Evolutionary conservation across 345 rosid species (phyloP), one percentile per base, ranked within the genome.

Genomic region (Gossypioides kirkii): DNA sequence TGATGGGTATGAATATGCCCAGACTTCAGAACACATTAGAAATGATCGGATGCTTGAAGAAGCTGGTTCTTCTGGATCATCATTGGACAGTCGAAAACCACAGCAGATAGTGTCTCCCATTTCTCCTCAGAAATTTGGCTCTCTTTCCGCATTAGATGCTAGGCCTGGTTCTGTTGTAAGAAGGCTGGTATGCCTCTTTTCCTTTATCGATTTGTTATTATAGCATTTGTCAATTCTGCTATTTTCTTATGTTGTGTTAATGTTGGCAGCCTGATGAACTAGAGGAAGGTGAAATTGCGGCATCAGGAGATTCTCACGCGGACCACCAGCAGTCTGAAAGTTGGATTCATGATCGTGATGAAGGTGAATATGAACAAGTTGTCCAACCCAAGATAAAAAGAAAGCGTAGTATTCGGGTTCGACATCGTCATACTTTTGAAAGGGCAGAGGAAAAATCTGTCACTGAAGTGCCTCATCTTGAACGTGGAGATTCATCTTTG

Each of bases 301-400:
- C 85, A 47, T 95, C 99, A 18, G 96, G 89, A 82, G 99, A 93
- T 79, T 93, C 98, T 80, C 97, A 90, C 80, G 65, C 85, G 82
- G 98, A 93, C 67, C 94, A 76, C 78, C 97, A 87, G 79, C 96
- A 87, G 75, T 96, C 99, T 74, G 97, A 91, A 81, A 96, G 95
- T 85, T 91, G 93, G 98, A 85, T 86, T 66, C 96, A 90, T 79
- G 98, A 91, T 66, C 96, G 91, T 3, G 97, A 93, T 46, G 98
- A 93, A 83, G 97, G 90, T 70, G 99, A 91, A 82, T 97, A 91
- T 68, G 98, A 96, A 72, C 99, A 93, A 83, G 99, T 96, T 84
- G 74, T 93, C 77, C 99, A 93, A 77, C 99, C 99, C 58, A 96
- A 84, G 83, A 88, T 96, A 77, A 93, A 88, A 87, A 82, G 99